Conservation (phyloP, 176 grass and related monocot genomes). For the Musa acuminata region DNA sequence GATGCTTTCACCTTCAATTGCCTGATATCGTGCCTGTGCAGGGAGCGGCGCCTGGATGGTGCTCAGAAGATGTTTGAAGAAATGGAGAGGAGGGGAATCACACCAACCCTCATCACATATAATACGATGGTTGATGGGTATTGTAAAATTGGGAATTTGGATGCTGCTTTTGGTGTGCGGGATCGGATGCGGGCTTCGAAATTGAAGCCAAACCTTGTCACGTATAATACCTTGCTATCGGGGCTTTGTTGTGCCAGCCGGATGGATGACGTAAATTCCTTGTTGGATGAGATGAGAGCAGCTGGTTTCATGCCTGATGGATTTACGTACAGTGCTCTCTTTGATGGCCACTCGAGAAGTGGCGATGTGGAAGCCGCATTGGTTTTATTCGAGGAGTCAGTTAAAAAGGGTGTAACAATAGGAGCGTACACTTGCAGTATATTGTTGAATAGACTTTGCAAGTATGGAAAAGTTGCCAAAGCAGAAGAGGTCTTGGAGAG, state of each 20-base stretch:
- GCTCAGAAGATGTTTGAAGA: constrained; percentile 47
- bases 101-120: constrained; percentile 33
- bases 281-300: constrained; percentile 48
- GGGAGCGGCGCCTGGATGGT: constrained; percentile 9
- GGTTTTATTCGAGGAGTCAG: constrained; percentile 41
- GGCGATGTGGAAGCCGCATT: constrained; percentile 25
- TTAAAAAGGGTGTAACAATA: constrained; percentile 46
- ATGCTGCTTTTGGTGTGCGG: constrained; percentile 33
- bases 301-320: constrained; percentile 29
- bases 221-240: constrained; percentile 46
- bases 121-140: constrained; percentile 58
- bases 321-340: constrained; percentile 50
- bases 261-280: constrained; percentile 18
- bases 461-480: constrained; percentile 37
- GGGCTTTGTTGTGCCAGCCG: constrained; percentile 38
- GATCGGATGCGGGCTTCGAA: constrained; percentile 28
- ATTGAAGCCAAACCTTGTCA: constrained; percentile 35
- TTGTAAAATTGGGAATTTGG: constrained; percentile 32
- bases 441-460: constrained; percentile 56
- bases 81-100: constrained; percentile 28
- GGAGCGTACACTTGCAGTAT: constrained; percentile 48
- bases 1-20: constrained; percentile 58
- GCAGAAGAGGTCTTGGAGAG: constrained; percentile 33
- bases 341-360: constrained; percentile 39
- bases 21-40: constrained; percentile 35